phyloP scores from a whole-genome alignment of 257 asterid species.

The Verbascum thapsus region DNA sequence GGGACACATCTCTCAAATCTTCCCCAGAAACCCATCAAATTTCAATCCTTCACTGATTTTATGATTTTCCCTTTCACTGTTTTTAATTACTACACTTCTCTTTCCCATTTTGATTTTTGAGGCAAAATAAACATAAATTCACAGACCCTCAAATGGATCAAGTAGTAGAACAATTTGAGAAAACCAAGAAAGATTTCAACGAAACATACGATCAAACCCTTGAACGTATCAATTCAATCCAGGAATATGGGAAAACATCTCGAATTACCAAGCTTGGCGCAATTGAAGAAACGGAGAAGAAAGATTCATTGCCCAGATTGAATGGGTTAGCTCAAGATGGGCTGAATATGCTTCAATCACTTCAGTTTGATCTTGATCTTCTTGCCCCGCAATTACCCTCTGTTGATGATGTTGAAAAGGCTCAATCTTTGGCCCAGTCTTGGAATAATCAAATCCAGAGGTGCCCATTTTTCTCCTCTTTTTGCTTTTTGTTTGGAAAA shows the following conservation, averaged over 20 bases:
- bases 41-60: no score
- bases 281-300: constrained; percentile 39
- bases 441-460: constrained; percentile 75
- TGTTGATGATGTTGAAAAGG: constrained; percentile 63
- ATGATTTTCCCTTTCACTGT: no score
- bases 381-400: constrained; percentile 81
- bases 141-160: no score
- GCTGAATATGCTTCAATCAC: constrained; percentile 61
- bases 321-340: constrained; percentile 94
- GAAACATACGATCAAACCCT: constrained; percentile 51
- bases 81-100: no score
- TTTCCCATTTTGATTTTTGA: no score
- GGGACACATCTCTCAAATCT: no score
- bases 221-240: constrained; percentile 55
- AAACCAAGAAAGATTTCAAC: constrained; percentile 53
- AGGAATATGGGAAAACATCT: constrained; percentile 62
- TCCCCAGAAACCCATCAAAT: no score
- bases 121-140: no score
- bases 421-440: constrained; percentile 62
- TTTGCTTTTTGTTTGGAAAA: not conserved
- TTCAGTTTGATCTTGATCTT: constrained; percentile 84
- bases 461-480: constrained; percentile 35
- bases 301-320: constrained; percentile 79
- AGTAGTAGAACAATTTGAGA: constrained; percentile 76
- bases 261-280: constrained; percentile 34